phyloP scores from a whole-genome alignment of 2,329 filamentous ascomycete species.

The Mycosphaerelloides madeirae region DNA sequence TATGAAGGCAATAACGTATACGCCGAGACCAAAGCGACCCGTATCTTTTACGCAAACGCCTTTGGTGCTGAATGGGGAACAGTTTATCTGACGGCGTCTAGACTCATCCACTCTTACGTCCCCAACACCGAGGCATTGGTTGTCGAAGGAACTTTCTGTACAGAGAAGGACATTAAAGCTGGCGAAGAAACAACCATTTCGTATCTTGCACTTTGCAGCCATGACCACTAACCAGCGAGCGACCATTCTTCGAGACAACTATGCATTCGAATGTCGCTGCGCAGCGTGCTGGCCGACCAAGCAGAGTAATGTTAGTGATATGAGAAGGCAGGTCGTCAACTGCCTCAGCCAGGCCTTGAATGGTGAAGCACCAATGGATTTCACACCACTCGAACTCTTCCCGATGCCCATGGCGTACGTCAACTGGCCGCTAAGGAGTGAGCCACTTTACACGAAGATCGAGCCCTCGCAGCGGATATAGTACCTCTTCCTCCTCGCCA shows the following conservation, averaged over 20 bases:
- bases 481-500: not conserved
- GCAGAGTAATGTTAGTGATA: not conserved
- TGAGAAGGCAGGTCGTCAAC: not conserved
- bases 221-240: not conserved
- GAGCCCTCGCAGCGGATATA: not conserved
- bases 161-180: not conserved
- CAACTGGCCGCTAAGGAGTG: not conserved
- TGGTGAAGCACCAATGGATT: not conserved
- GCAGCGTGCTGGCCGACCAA: not conserved
- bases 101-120: conserved; percentile 1
- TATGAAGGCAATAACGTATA: not conserved
- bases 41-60: not conserved
- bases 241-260: not conserved
- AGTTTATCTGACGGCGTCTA: not conserved
- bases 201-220: not conserved
- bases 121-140: not conserved
- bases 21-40: not conserved
- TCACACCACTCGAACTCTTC: not conserved
- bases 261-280: not conserved
- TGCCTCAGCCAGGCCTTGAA: not conserved
- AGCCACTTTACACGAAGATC: not conserved
- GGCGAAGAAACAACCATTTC: conserved; percentile 1
- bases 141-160: too few species aligned
- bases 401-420: not conserved
- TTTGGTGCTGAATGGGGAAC: not conserved